Base-by-base conservation (phyloP, 1,139 yeast genomes). In the Sugiyamaella paludigena region DNA sequence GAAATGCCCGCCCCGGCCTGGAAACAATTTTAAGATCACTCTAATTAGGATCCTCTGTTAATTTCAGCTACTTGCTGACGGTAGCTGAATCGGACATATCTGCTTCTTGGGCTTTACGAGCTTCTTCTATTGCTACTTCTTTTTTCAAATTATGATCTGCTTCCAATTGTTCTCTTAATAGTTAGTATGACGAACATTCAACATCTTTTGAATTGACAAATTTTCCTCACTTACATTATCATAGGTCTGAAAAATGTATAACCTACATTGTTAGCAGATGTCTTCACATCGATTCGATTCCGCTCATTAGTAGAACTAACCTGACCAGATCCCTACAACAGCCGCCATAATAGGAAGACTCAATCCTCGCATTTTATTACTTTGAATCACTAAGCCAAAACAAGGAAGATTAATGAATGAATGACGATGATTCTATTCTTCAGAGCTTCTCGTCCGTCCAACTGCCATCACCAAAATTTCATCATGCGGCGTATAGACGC, bases 221-320 rank as follows among this genome's bases (percentile, higher is more conserved):
- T n/a, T 16, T 16, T 24, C 6, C n/a, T 29, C 42, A 78, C 84
- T 60, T 73, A 80, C 84, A 85, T 75, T 4, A 85, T 76, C 30
- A 85, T 65, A 1, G 95, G 94, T 58, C 82, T 83, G 75, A 87
- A 85, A 67, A 85, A 85, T 61, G 77, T 79, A 49, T 80, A 70
- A 0, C 92, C 85, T 67, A 30, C 7, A 15, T 11, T 2, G 27
- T 12, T 16, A 7, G 19, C 6, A 58, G 71, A 16, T 43, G 68
- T 71, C 80, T 33, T 77, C 24, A 19, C 3, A 4, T 19, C 24
- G 3, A 19, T 19, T 19, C 24, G 24, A 19, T 19, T 19, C 5
- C 24, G 24, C 3, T 19, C 24, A 19, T 5, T 5, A 19, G 3
- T 19, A 37, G 3, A 36, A 45, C 54, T 11, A 40, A 53, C 58